Evolutionary conservation across 2,329 filamentous ascomycete species (phyloP).

Genomic region (Ophiostoma triangulosporum): DNA sequence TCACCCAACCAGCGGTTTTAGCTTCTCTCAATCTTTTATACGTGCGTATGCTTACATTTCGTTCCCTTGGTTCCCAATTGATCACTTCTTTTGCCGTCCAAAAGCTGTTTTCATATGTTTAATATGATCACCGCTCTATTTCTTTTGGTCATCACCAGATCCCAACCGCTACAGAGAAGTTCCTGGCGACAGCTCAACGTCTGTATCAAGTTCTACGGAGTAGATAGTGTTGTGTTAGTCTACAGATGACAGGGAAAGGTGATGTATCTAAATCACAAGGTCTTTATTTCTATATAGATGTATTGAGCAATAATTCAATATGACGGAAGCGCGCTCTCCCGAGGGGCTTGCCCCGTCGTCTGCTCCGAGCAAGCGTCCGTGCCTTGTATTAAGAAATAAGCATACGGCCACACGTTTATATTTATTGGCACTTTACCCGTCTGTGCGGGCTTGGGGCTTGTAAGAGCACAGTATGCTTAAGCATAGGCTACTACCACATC

Average conservation of each 20-base stretch:
- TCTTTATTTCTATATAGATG: neutral
- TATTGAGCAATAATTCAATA: too few relatives aligned
- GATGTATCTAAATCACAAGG: too few relatives aligned
- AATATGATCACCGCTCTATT: neutral
- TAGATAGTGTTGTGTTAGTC: too few relatives aligned
- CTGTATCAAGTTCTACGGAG: too few relatives aligned
- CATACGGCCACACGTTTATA: neutral
- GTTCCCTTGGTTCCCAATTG: neutral
- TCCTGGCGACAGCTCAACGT: neutral
- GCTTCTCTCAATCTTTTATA: too few relatives aligned
- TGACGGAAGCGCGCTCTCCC: neutral
- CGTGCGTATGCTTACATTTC: neutral
- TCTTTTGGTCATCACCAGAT: neutral
- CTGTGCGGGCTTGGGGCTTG: too few relatives aligned
- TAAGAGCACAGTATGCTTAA: too few relatives aligned
- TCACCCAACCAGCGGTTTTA: too few relatives aligned
- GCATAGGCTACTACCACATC: too few relatives aligned
- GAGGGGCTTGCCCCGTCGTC: neutral
- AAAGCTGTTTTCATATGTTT: neutral
- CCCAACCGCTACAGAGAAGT: neutral
- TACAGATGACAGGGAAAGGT: too few relatives aligned
- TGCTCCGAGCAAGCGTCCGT: neutral
- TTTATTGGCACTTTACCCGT: neutral
- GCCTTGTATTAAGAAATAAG: neutral
- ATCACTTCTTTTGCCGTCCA: neutral